These are phyloP conservation scores for Platanthera zijinensis DNA, from an alignment of 106 monocot species.

Conservation along the genomic window DNA sequence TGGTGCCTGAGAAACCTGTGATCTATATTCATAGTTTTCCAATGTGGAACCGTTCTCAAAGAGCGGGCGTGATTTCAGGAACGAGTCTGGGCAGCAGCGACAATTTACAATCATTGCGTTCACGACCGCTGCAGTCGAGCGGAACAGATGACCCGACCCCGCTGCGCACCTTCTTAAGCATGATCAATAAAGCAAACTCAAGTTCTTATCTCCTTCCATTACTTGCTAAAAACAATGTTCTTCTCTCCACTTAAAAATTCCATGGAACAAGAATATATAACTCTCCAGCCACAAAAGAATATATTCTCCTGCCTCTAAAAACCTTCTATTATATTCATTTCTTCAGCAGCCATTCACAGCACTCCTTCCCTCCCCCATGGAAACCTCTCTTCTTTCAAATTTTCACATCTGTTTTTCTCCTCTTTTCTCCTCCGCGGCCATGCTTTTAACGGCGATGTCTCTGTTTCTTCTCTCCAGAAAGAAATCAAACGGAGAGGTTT, in stretches of 20 bases:
- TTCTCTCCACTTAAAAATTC: conserved; percentile 12
- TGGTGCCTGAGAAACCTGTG: too few relatives aligned
- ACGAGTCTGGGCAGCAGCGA: too few relatives aligned
- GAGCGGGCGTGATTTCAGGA: too few relatives aligned
- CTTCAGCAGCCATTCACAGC: background rate
- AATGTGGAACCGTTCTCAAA: too few relatives aligned
- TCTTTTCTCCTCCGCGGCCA: conserved; percentile 23
- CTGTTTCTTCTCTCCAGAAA: conserved; percentile 21
- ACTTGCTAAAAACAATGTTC: conserved; percentile 11
- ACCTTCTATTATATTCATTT: conserved; percentile 12
- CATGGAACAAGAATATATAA: conserved; percentile 14
- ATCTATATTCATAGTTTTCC: too few relatives aligned
- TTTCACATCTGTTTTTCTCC: conserved; percentile 24
- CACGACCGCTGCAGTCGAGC: too few relatives aligned
- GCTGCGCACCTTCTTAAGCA: too few relatives aligned
- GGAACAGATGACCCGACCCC: too few relatives aligned
- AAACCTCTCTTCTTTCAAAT: conserved; percentile 8
- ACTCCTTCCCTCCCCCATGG: conserved; percentile 1
- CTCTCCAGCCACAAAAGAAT: background rate
- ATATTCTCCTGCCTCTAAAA: conserved; percentile 15
- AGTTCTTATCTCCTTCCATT: background rate
- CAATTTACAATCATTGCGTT: too few relatives aligned
- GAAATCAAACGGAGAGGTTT: conserved; percentile 12
- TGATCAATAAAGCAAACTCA: too few relatives aligned
- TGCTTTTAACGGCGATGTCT: conserved; percentile 13